These are phyloP conservation scores for Ilex asprella DNA, from an alignment of 257 asterid species.

Conservation along the genomic window DNA sequence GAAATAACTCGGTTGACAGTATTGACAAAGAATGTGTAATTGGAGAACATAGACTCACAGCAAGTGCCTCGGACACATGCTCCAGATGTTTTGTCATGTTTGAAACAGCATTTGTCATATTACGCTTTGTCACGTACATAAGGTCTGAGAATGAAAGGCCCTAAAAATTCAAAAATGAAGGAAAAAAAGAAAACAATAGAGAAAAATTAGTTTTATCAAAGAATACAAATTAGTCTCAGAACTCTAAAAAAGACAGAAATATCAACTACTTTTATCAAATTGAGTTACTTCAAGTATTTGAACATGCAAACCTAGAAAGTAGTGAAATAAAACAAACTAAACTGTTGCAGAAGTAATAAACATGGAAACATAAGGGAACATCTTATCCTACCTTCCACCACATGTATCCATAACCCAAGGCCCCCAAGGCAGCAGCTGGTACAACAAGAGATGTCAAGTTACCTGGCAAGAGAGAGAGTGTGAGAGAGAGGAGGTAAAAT, in stretches of 20 bases:
- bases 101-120: slow-evolving; percentile 78
- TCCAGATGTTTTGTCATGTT: slow-evolving; percentile 84
- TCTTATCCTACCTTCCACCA: slow-evolving; percentile 76
- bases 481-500: slow-evolving; percentile 7
- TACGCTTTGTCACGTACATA: slow-evolving; percentile 85
- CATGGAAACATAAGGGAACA: slow-evolving; percentile 3
- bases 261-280: too few relatives aligned
- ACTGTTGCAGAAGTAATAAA: neutral
- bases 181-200: slow-evolving; percentile 1
- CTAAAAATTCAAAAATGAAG: slow-evolving; percentile 29
- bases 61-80: slow-evolving; percentile 77
- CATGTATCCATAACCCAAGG: slow-evolving; percentile 92
- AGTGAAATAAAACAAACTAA: too few relatives aligned
- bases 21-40: neutral
- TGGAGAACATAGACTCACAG: slow-evolving; percentile 38
- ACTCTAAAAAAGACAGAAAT: slow-evolving; percentile 8
- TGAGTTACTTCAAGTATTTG: too few relatives aligned
- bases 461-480: slow-evolving; percentile 32
- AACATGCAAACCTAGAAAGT: too few relatives aligned
- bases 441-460: slow-evolving; percentile 39
- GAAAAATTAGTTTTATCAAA: neutral
- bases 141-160: slow-evolving; percentile 84
- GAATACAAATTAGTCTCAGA: slow-evolving; percentile 5
- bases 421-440: slow-evolving; percentile 79
- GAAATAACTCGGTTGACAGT: too few relatives aligned